Conservation (phyloP, 768 basidiomycete species). For the Leccinum olivaceopallidum region DNA sequence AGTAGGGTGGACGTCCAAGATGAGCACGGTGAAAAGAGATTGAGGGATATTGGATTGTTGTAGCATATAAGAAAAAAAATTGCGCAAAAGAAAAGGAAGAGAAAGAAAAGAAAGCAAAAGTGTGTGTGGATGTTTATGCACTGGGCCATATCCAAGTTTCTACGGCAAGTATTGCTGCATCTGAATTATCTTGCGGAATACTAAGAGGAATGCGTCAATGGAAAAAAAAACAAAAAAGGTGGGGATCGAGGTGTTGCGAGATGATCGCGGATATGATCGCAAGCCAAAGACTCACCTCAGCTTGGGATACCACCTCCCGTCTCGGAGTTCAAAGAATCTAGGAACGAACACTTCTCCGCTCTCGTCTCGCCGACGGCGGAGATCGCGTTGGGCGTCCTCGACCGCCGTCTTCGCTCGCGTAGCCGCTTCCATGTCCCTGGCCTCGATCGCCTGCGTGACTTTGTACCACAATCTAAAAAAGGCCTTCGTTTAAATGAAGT, state of each 20-base stretch:
- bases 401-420: slow-evolving; percentile 87
- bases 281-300: slow-evolving; percentile 52
- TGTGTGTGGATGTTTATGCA: slow-evolving; percentile 7
- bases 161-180: slow-evolving; percentile 63
- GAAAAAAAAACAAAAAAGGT: neutral
- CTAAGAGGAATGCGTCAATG: slow-evolving; percentile 38
- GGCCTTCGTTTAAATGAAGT: neutral
- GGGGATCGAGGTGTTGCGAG: neutral
- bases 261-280: neutral
- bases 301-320: slow-evolving; percentile 84
- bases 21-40: slow-evolving; percentile 1
- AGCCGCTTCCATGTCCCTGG: slow-evolving; percentile 92
- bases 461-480: slow-evolving; percentile 61
- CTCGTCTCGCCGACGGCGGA: slow-evolving; percentile 72
- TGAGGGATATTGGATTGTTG: slow-evolving; percentile 21
- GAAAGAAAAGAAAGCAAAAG: neutral
- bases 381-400: slow-evolving; percentile 90
- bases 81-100: neutral
- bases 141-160: slow-evolving; percentile 76
- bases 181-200: slow-evolving; percentile 62
- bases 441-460: slow-evolving; percentile 81
- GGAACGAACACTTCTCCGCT: slow-evolving; percentile 67
- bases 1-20: neutral
- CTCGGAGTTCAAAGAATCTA: slow-evolving; percentile 75
- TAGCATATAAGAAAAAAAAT: slow-evolving; percentile 3